phyloP scores from a whole-genome alignment of 192 early-diverging fungal species.

The Borealophlyctis nickersoniae region DNA sequence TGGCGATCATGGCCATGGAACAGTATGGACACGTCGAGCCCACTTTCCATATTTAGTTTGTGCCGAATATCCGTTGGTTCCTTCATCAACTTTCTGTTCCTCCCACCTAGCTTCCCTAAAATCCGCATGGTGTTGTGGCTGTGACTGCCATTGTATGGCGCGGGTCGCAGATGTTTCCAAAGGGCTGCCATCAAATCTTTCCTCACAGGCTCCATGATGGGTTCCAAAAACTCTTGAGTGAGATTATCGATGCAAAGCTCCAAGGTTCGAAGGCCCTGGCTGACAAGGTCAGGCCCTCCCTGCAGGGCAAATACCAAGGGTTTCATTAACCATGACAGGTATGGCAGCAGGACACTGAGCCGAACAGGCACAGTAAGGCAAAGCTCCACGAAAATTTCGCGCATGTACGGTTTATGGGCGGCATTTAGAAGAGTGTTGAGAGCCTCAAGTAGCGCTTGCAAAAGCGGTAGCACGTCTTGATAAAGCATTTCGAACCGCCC shows the following conservation, averaged over 20 bases:
- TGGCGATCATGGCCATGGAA: constrained; percentile 50
- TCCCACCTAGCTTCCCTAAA: constrained; percentile 95
- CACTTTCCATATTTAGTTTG: constrained; percentile 43
- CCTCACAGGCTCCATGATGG: constrained; percentile 90
- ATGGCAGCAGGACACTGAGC: constrained; percentile 87
- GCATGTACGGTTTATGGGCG: constrained; percentile 79
- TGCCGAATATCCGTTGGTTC: constrained; percentile 50
- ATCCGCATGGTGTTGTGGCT: constrained; percentile 79
- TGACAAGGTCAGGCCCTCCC: constrained; percentile 89
- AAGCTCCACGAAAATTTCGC: constrained; percentile 96
- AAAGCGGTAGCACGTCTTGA: constrained; percentile 89
- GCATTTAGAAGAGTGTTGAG: constrained; percentile 81
- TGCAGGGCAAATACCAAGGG: constrained; percentile 92
- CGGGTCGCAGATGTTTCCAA: constrained; percentile 86
- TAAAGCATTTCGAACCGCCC: constrained; percentile 94
- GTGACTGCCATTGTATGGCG: constrained; percentile 79
- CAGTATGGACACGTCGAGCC: constrained; percentile 56
- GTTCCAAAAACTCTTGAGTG: constrained; percentile 94
- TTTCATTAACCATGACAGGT: constrained; percentile 90
- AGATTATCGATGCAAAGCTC: constrained; percentile 98
- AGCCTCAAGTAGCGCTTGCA: constrained; percentile 87
- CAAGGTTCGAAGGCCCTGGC: constrained; percentile 89
- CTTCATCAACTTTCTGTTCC: constrained; percentile 85
- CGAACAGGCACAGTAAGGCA: constrained; percentile 96
- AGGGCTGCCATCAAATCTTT: constrained; percentile 92